Evolutionary conservation across 208 protist genomes (phyloP), one percentile per base, ranked within the genome.

Genomic region (Phytomonas sp.): DNA sequence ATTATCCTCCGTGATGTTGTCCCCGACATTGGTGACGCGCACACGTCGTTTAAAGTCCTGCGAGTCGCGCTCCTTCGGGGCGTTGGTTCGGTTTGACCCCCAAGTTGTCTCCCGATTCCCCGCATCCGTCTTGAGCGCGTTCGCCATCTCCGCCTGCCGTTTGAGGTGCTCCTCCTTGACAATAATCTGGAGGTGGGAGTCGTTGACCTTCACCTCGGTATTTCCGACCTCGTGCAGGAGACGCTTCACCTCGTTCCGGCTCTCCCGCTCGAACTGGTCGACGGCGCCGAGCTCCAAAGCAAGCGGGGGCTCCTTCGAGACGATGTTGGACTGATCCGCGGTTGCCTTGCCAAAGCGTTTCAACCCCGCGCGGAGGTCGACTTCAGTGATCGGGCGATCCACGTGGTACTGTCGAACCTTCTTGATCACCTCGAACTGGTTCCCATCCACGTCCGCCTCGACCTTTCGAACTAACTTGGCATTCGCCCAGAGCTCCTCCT

Each of bases 1-100:
- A 72, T 95, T 85, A 42, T 91, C 82, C 69, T 85, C 77, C 12
- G 82, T 84, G 74, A 95, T 84, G 70, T 90, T 80, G 72, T 95
- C 91, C 37, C 80, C 84, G 61, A 95, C 66, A 71, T 95, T 95
- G 69, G 84, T 82, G 49, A 95, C 77, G 36, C 91, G 91, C 19
- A 93, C 75, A 56, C 83, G 76, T 30, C 82, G 69, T 29, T 84
- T 61, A 62, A 71, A 67, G 69, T 81, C 83, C 42, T 71, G 71
- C 62, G 62, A 63, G 31, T 78, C 70, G 23, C 66, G 74, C 14
- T 63, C 68, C 63, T 78, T 86, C 30, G 65, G 73, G 56, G 71
- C 71, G 12, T 75, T 71, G 14, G 69, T 71, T 26, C 68, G 68
- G 11, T 66, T 67, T n/a, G 69, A 66, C 19, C 77, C 86, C 86